A percentile compares a stretch with the other conserved stretches of the same genome.
phyloP scores from a whole-genome alignment of 1,139 yeast species.

The Taiozyma sp. region DNA sequence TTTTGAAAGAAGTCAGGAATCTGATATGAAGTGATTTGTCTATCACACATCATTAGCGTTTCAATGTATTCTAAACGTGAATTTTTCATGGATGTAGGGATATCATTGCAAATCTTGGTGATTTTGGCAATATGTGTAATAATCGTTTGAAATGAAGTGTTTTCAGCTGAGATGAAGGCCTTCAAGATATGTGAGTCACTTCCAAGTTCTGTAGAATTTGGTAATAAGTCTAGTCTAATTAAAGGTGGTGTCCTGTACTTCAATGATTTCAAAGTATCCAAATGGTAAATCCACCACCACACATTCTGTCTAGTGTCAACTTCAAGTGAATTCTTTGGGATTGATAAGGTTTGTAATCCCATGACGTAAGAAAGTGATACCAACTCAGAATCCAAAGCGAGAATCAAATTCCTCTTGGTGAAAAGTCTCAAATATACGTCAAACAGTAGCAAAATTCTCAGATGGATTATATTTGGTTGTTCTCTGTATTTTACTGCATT shows the following conservation, averaged over 20 bases:
- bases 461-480: constrained; percentile 13
- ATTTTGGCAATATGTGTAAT: constrained; percentile 18
- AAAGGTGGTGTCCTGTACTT: constrained; percentile 14
- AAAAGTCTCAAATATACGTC: constrained; percentile 11
- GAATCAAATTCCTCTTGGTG: constrained; percentile 12
- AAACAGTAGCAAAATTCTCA: constrained; percentile 15
- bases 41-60: constrained; percentile 15
- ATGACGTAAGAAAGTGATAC: constrained; percentile 20
- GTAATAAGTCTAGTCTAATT: constrained; percentile 11
- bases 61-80: constrained; percentile 14
- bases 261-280: constrained; percentile 17
- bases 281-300: constrained; percentile 21
- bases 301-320: constrained; percentile 13
- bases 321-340: constrained; percentile 19
- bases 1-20: constrained; percentile 11
- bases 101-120: constrained; percentile 17
- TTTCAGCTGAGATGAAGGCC: constrained; percentile 21
- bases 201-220: constrained; percentile 4
- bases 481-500: constrained; percentile 15
- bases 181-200: constrained; percentile 17
- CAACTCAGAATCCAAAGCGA: constrained; percentile 18
- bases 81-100: constrained; percentile 8
- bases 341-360: constrained; percentile 15
- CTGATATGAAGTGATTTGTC: constrained; percentile 15
- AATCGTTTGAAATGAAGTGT: constrained; percentile 12